Conservation (phyloP, 192 early-diverging fungal species). For the Podila epicladia region DNA sequence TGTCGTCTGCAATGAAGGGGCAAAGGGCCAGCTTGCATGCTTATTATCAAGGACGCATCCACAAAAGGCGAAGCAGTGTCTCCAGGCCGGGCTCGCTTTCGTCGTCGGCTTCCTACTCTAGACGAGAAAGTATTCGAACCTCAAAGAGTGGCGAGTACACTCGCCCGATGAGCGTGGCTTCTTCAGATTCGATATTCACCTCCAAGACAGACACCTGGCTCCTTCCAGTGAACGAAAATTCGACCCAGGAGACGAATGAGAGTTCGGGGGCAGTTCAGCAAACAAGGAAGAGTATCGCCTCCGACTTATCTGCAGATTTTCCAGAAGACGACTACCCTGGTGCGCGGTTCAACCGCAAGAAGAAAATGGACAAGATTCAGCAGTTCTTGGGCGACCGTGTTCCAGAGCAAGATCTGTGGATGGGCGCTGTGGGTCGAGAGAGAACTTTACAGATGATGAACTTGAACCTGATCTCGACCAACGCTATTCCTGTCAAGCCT, state of each 20-base stretch:
- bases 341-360: slow-evolving; percentile 24
- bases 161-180: not conserved
- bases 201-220: not conserved
- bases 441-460: slow-evolving; percentile 36
- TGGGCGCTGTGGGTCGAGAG: slow-evolving; percentile 31
- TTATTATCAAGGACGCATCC: not conserved
- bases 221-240: not conserved
- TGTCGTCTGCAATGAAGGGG: not conserved
- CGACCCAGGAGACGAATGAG: not conserved
- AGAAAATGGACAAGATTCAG: slow-evolving; percentile 56
- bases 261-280: not conserved
- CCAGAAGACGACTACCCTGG: not conserved
- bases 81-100: not conserved
- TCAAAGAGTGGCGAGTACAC: not conserved
- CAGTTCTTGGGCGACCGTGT: slow-evolving; percentile 55
- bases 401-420: slow-evolving; percentile 47
- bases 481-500: not conserved
- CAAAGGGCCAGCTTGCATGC: not conserved
- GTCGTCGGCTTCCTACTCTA: not conserved
- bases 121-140: not conserved
- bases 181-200: not conserved
- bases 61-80: not conserved
- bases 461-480: slow-evolving; percentile 9
- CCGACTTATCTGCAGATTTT: not conserved
- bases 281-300: not conserved